These are phyloP conservation scores for Aspergillus udagawae DNA, from an alignment of 2,329 filamentous ascomycete genomes.

Conservation along the genomic window DNA sequence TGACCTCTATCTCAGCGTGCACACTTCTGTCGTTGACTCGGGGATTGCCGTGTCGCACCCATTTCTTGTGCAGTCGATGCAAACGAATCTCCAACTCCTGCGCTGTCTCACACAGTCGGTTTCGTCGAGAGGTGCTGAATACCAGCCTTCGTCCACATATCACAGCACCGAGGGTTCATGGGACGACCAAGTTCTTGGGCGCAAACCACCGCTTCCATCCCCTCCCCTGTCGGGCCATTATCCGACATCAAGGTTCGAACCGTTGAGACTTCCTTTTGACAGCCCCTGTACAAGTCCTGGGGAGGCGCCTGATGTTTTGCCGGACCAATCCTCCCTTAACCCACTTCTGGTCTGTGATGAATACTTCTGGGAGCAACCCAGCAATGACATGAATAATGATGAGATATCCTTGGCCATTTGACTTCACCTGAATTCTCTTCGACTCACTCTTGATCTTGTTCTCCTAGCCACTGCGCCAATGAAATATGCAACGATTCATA, in stretches of 20 bases:
- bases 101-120: neutral
- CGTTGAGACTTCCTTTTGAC: neutral
- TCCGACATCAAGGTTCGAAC: neutral
- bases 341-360: neutral
- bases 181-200: neutral
- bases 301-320: neutral
- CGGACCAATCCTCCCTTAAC: neutral
- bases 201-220: neutral
- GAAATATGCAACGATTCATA: too few species aligned
- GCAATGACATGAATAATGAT: neutral
- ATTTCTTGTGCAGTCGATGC: neutral
- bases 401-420: neutral
- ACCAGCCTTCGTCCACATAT: too few species aligned
- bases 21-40: neutral
- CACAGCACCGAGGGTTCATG: neutral
- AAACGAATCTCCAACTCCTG: neutral
- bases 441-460: too few species aligned
- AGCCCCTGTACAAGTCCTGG: neutral
- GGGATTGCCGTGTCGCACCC: neutral
- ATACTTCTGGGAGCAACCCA: neutral
- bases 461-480: too few species aligned
- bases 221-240: neutral
- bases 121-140: neutral
- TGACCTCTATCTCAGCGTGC: neutral
- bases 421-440: too few species aligned